phyloP scores from a whole-genome alignment of 192 early-diverging fungal genomes.

The Podochytrium sp. region DNA sequence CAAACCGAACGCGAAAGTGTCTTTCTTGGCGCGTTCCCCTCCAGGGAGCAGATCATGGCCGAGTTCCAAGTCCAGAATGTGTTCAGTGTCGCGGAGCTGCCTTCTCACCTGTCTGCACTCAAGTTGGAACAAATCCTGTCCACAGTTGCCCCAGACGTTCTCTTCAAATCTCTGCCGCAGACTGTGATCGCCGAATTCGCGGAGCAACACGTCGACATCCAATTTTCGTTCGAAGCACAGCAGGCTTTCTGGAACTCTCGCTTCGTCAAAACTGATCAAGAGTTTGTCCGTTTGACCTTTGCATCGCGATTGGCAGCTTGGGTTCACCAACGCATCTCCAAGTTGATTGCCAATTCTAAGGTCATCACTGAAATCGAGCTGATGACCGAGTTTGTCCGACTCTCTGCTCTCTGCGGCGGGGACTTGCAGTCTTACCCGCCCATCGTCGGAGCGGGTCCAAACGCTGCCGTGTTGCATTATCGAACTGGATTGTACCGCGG shows the following conservation, averaged over 20 bases:
- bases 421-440: constrained; percentile 65
- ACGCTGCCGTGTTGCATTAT: constrained; percentile 86
- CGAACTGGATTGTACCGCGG: constrained; percentile 69
- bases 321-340: constrained; percentile 37
- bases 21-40: constrained; percentile 39
- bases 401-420: constrained; percentile 57
- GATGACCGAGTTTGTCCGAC: constrained; percentile 74
- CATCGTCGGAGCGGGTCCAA: constrained; percentile 81
- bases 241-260: constrained; percentile 74
- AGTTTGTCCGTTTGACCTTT: constrained; percentile 70
- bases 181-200: background rate
- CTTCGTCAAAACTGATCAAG: constrained; percentile 76
- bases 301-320: constrained; percentile 56
- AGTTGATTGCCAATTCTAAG: constrained; percentile 50
- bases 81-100: constrained; percentile 2
- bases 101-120: background rate
- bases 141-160: background rate
- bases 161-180: constrained; percentile 14
- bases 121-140: background rate
- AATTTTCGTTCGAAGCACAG: constrained; percentile 46
- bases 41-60: background rate
- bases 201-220: constrained; percentile 6
- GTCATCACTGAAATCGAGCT: constrained; percentile 65
- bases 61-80: constrained; percentile 25
- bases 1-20: constrained; percentile 42